Evolutionary conservation across 139 green algal genomes (phyloP).

Genomic region (Chlamydomonas sp.): DNA sequence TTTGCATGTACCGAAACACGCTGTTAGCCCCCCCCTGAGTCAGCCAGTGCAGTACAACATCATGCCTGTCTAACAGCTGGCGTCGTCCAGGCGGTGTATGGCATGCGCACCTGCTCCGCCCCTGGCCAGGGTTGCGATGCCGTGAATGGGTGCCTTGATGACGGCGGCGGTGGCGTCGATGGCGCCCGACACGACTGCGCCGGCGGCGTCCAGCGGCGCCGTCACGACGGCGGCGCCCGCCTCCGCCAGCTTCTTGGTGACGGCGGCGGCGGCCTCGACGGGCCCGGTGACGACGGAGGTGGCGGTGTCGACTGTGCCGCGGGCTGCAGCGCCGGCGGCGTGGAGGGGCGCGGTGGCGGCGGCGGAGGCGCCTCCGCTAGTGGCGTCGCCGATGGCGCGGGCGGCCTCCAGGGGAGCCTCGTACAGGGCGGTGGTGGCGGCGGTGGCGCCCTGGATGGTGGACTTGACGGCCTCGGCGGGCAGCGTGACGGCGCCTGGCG

Average conservation of each 20-base stretch:
- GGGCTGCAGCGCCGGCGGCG: not conserved
- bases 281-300: not conserved
- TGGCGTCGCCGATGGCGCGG: not conserved
- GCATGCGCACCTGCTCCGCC: not conserved
- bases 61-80: too few relatives aligned
- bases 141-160: conserved; percentile 3
- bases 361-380: not conserved
- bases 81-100: not conserved
- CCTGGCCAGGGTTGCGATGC: not conserved
- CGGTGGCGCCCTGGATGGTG: conserved; percentile 18
- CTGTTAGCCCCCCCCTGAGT: too few relatives aligned
- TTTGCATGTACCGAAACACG: too few relatives aligned
- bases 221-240: not conserved
- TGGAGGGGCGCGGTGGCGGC: conserved; percentile 19
- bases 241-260: not conserved
- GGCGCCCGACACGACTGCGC: not conserved
- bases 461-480: not conserved
- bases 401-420: conserved; percentile 30
- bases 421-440: conserved; percentile 19
- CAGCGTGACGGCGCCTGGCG: not conserved
- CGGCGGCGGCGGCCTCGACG: not conserved
- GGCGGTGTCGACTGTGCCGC: conserved; percentile 9
- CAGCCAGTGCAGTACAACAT: too few relatives aligned
- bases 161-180: not conserved
- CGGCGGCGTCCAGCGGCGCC: not conserved